Evolutionary conservation across 257 asterid genomes (phyloP).

Genomic region (Ligustrum vulgare): DNA sequence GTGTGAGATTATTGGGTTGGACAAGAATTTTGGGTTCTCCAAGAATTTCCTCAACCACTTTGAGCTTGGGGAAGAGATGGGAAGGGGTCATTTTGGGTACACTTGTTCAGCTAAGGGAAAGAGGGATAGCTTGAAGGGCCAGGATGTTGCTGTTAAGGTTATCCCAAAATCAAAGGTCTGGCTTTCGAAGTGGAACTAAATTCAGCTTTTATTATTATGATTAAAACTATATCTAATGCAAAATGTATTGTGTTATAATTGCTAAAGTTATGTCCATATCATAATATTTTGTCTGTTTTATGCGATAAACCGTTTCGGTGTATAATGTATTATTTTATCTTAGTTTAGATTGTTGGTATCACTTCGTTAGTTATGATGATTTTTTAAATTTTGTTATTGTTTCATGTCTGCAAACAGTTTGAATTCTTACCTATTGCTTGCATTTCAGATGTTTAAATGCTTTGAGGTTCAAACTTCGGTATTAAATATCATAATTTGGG

Average conservation of each 20-base stretch:
- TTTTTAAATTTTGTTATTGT: neutral
- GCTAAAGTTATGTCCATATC: neutral
- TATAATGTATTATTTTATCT: neutral
- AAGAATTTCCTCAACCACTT: conserved; percentile 44
- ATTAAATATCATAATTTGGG: neutral
- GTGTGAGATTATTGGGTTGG: conserved; percentile 45
- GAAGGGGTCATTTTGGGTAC: conserved; percentile 71
- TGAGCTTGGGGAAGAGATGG: conserved; percentile 62
- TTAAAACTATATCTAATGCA: neutral
- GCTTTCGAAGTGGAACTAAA: neutral
- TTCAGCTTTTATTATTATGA: neutral
- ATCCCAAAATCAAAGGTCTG: conserved; percentile 59
- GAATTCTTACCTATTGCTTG: neutral
- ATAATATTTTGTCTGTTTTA: neutral
- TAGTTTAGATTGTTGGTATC: neutral
- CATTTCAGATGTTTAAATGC: neutral
- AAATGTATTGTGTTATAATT: neutral
- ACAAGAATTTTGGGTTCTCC: conserved; percentile 53
- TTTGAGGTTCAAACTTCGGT: neutral
- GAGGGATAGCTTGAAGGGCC: conserved; percentile 59
- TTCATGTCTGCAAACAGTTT: neutral
- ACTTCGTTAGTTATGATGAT: neutral
- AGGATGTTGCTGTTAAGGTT: conserved; percentile 61
- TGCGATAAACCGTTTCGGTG: neutral
- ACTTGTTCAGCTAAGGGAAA: conserved; percentile 57